These are phyloP conservation scores for Leptographium lundbergii DNA, from an alignment of 2,329 filamentous ascomycete genomes.

Conservation along the genomic window DNA sequence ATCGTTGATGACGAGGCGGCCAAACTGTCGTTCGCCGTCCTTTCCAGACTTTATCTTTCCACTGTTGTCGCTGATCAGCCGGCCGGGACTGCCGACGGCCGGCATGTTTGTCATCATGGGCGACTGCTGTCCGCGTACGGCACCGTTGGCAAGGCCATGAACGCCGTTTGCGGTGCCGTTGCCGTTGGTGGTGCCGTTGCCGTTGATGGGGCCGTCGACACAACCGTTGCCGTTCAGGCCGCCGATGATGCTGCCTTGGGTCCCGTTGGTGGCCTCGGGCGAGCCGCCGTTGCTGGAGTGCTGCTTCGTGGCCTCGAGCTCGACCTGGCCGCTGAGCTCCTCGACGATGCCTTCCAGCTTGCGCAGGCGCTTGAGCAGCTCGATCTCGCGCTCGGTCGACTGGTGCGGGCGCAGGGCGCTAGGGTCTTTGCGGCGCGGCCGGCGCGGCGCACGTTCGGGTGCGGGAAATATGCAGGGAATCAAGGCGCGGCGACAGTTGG, in stretches of 20 bases:
- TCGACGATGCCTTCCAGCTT: slow-evolving; percentile 67
- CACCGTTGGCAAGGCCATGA: neutral
- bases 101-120: slow-evolving; percentile 3
- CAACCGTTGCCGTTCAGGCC: neutral
- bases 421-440: slow-evolving; percentile 48
- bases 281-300: slow-evolving; percentile 22
- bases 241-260: neutral
- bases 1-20: slow-evolving; percentile 58
- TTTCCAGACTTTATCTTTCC: slow-evolving; percentile 14
- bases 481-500: slow-evolving; percentile 40
- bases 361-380: slow-evolving; percentile 58
- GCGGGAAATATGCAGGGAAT: slow-evolving; percentile 40
- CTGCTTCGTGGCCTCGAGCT: slow-evolving; percentile 33
- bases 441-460: slow-evolving; percentile 36
- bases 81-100: slow-evolving; percentile 7
- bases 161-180: neutral
- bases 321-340: slow-evolving; percentile 52
- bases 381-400: slow-evolving; percentile 49
- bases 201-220: neutral
- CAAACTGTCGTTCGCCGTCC: slow-evolving; percentile 42
- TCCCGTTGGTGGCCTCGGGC: slow-evolving; percentile 19
- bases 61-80: slow-evolving; percentile 10
- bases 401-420: slow-evolving; percentile 42
- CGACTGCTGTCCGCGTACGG: slow-evolving; percentile 3
- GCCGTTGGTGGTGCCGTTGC: neutral